These are phyloP conservation scores for Leccinellum albellum DNA, from an alignment of 768 basidiomycete species.

Conservation along the genomic window DNA sequence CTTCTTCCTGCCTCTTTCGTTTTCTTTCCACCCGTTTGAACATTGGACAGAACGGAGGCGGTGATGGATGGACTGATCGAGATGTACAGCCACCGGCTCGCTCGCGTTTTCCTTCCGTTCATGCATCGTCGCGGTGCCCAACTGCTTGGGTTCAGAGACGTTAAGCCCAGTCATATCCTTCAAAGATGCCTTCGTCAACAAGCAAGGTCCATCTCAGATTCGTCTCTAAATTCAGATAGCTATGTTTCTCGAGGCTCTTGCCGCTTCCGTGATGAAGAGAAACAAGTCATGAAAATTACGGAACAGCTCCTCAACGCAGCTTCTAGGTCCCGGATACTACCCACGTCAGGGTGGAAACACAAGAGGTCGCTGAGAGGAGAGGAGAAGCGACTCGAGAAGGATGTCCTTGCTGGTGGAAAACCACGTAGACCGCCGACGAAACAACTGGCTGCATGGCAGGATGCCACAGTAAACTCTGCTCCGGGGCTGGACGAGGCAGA, in stretches of 20 bases:
- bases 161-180: slow-evolving; percentile 14
- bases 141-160: slow-evolving; percentile 14
- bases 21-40: slow-evolving; percentile 78
- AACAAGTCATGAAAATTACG: slow-evolving; percentile 19
- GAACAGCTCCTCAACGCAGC: slow-evolving; percentile 35
- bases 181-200: slow-evolving; percentile 3
- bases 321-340: slow-evolving; percentile 22
- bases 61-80: background rate
- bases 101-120: slow-evolving; percentile 24
- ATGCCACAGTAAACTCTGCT: slow-evolving; percentile 13
- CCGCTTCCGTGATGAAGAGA: slow-evolving; percentile 1
- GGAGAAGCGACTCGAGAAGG: slow-evolving; percentile 36
- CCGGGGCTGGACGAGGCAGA: slow-evolving; percentile 11
- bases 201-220: background rate
- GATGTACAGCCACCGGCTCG: slow-evolving; percentile 23
- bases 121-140: slow-evolving; percentile 28
- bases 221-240: background rate
- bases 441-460: slow-evolving; percentile 25
- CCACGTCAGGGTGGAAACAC: slow-evolving; percentile 36
- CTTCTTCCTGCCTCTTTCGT: slow-evolving; percentile 54
- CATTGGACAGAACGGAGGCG: slow-evolving; percentile 38
- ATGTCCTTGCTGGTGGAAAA: slow-evolving; percentile 12
- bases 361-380: slow-evolving; percentile 35
- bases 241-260: background rate
- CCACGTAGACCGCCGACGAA: slow-evolving; percentile 21